Evolutionary conservation across 768 basidiomycete species (phyloP), one percentile per base, ranked within the genome.

Genomic region (Cyclocybe aegerita): DNA sequence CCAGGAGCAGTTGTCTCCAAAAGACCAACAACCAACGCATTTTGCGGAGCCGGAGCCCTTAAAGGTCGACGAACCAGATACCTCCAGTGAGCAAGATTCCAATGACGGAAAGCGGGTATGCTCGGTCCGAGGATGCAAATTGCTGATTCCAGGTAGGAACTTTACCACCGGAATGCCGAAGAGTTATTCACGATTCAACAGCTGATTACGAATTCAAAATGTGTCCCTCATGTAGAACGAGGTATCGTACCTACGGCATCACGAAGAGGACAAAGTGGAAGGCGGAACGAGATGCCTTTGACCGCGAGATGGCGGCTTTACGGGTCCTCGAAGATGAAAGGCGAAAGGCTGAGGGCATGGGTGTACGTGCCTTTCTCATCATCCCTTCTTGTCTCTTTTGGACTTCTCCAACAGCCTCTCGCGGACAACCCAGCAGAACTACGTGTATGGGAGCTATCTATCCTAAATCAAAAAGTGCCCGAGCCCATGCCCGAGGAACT

Each of bases 241-340:
- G 78, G 7, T 81, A 81, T 61, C 72, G 77, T 43, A 67, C 59
- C 32, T 82, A 83, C 48, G 80, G 80, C 0, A 77, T 64, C 43
- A 81, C 79, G 1, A 83, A 81, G 60, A 76, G 81, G 12, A 70
- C 70, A 2, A 83, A 81, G 55, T 77, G 76, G 77, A 78, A 74
- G 57, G 65, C 67, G 10, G 76, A 77, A 53, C 71, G 78, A 31
- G 68, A 68, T 49, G 67, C 68, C 10, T 72, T 70, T 10, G 67
- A 77, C n/a, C 60, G 63, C 0, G 75, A 77, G 50, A 60, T 79
- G 46, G 63, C 68, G 8, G 62, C 56, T 7, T 57, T 73, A 11
- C 59, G 73, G 4, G 62, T 44, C n/a, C 63, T 63, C 49, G 75
- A 79, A 56, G 73, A 78, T 48, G 57, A 63, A 46, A 63, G 67